Conservation (phyloP, 2,329 filamentous ascomycete species). For the Talaromyces sp. region DNA sequence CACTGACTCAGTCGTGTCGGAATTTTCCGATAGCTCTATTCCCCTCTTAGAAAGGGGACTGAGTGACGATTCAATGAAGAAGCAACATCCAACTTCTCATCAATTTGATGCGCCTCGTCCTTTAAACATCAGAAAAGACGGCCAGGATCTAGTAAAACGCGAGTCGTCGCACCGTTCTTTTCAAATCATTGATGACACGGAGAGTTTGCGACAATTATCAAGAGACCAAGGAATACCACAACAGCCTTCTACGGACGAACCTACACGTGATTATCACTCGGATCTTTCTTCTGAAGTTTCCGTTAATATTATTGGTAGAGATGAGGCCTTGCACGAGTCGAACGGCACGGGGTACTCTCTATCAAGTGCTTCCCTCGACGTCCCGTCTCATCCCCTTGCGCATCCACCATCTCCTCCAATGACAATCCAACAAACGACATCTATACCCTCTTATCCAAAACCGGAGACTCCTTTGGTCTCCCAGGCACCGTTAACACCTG, state of each 20-base stretch:
- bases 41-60: conserved; percentile 68
- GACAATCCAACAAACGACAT: conserved; percentile 36
- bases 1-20: conserved; percentile 52
- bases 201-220: conserved; percentile 47
- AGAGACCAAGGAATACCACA: background rate
- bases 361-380: conserved; percentile 34
- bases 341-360: conserved; percentile 26
- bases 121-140: conserved; percentile 25
- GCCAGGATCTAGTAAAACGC: conserved; percentile 23
- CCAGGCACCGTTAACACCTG: conserved; percentile 37
- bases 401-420: conserved; percentile 45
- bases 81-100: conserved; percentile 25
- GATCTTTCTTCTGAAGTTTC: conserved; percentile 50
- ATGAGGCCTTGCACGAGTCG: conserved; percentile 30
- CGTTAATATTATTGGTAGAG: conserved; percentile 45
- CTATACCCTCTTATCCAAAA: conserved; percentile 28
- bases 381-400: conserved; percentile 41
- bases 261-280: conserved; percentile 45
- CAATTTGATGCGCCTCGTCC: conserved; percentile 19
- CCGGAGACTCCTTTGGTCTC: conserved; percentile 29
- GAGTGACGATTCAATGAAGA: conserved; percentile 47
- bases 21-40: conserved; percentile 70
- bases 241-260: conserved; percentile 9
- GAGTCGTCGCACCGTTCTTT: conserved; percentile 46
- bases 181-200: conserved; percentile 48